Base-by-base conservation (phyloP, 1,139 yeast species). In the Hansenula lynferdii region DNA sequence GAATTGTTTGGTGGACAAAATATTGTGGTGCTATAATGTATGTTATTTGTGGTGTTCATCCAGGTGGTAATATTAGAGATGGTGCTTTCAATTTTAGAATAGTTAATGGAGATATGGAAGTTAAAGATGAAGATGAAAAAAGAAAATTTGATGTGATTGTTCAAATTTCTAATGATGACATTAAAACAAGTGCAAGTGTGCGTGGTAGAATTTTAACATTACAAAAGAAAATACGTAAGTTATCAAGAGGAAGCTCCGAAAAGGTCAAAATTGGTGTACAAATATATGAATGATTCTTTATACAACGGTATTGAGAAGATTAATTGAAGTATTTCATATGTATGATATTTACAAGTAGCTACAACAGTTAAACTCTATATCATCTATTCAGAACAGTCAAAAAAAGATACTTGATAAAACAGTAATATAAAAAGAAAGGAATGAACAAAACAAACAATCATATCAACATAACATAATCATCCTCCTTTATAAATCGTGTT, bases 31-130 rank as follows among this genome's bases (percentile, higher is more conserved):
- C 78, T 40, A 67, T 80, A 47, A 77, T 80, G 83, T 80, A 76
- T 56, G 82, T 80, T 31, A 72, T 80, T 33, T 81, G 86, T 53
- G 85, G 85, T 52, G 80, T 80, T 35, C 82, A 77, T 54, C 87
- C 87, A 5, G 86, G 86, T 39, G 87, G 86, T 22, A 77, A 75
- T 50, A 77, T 80, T 31, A 66, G 82, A 48, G 80, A 76, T 22
- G 72, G 75, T 26, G 70, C 73, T 8, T 67, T 76, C 47, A 60
- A 64, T 42, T 65, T 66, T 48, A 53, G 52, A 36, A 57, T 66
- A 31, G 50, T 49, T 19, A 57, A 51, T 37, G 60, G 55, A 28
- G 60, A 56, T 18, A 42, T 41, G 46, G 48, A 43, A 19, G 54
- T 53, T 26, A 46, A 45, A 33, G 61, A 54, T 22, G 54, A 53